Conservation (phyloP, 306 rosid species). For the Canavalia gladiata region DNA sequence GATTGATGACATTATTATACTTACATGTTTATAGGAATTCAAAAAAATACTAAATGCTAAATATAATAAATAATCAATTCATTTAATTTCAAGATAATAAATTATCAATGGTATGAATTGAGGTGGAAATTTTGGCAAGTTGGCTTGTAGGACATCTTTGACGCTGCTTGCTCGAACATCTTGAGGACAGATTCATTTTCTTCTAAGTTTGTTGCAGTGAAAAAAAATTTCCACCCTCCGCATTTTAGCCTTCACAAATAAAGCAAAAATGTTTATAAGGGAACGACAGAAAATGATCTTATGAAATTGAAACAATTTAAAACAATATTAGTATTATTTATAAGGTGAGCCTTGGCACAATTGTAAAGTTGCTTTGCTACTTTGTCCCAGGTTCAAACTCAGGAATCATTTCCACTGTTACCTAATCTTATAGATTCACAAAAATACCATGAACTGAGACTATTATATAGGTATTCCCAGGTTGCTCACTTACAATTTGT, state of each 20-base stretch:
- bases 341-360: not conserved
- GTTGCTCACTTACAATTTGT: conserved; percentile 21
- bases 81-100: conserved; percentile 34
- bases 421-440: not conserved
- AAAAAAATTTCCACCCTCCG: conserved; percentile 89
- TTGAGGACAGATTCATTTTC: conserved; percentile 66
- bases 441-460: not conserved
- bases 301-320: not conserved
- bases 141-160: conserved; percentile 69
- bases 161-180: conserved; percentile 79
- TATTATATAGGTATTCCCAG: not conserved
- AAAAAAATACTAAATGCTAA: conserved; percentile 22
- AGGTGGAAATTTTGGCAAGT: conserved; percentile 89
- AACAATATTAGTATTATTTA: not conserved
- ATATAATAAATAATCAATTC: conserved; percentile 31
- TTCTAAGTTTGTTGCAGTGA: conserved; percentile 69
- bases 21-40: conserved; percentile 40
- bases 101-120: conserved; percentile 65
- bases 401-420: not conserved
- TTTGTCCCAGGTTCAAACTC: not conserved
- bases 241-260: conserved; percentile 82
- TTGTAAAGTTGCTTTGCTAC: not conserved
- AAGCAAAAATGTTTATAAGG: conserved; percentile 38
- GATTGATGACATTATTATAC: conserved; percentile 35
- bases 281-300: conserved; percentile 13